Conservation (phyloP, 352 stramenopile species). For the Phytophthora multivora region DNA sequence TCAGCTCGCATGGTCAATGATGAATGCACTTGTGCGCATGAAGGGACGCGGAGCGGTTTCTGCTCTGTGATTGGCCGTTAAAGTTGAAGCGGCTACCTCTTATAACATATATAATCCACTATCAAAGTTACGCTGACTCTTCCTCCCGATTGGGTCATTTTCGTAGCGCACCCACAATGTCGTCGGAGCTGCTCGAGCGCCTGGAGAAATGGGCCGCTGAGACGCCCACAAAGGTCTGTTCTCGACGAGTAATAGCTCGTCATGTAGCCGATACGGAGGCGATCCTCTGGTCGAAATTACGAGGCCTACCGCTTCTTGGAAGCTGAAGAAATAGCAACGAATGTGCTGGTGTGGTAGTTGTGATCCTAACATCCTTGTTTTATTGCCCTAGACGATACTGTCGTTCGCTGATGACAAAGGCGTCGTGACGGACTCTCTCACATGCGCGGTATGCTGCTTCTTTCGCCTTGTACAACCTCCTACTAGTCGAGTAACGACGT, state of each 20-base stretch:
- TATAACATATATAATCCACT: slow-evolving; percentile 16
- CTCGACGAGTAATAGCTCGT: background rate
- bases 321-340: slow-evolving; percentile 6
- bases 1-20: slow-evolving; percentile 22
- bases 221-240: slow-evolving; percentile 58
- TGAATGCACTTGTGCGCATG: background rate
- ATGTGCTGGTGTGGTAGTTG: background rate
- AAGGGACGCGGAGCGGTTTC: slow-evolving; percentile 11
- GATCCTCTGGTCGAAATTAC: slow-evolving; percentile 1
- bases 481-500: slow-evolving; percentile 11
- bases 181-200: slow-evolving; percentile 74
- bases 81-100: slow-evolving; percentile 15
- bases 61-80: slow-evolving; percentile 25
- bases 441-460: slow-evolving; percentile 47
- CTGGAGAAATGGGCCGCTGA: slow-evolving; percentile 80
- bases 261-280: background rate
- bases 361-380: slow-evolving; percentile 7
- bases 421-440: slow-evolving; percentile 52
- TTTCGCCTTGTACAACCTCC: background rate
- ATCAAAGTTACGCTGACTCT: slow-evolving; percentile 21
- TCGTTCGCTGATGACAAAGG: slow-evolving; percentile 83
- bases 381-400: slow-evolving; percentile 58
- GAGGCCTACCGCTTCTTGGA: background rate
- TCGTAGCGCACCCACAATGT: slow-evolving; percentile 39
- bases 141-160: slow-evolving; percentile 17